Conservation (phyloP, 2,329 filamentous ascomycete species). For the Cladosporium sphaerospermum region DNA sequence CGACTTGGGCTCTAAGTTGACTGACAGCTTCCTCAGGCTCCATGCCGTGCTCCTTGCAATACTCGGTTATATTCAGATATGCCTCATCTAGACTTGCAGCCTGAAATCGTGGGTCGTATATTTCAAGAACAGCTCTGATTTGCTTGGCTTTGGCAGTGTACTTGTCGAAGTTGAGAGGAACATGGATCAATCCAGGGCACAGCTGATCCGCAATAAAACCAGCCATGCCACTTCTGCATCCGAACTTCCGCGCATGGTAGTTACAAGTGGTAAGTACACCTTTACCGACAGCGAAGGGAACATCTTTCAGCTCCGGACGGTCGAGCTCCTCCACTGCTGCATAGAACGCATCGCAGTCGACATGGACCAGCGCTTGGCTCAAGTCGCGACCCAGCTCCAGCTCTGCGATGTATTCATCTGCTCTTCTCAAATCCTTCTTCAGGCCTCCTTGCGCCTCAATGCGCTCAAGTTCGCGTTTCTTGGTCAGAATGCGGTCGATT, state of each 20-base stretch:
- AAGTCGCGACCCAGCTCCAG: conserved; percentile 75
- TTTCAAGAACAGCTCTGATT: conserved; percentile 70
- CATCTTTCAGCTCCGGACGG: conserved; percentile 72
- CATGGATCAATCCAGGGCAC: conserved; percentile 74
- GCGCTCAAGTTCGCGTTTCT: conserved; percentile 68
- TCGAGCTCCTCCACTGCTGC: conserved; percentile 77
- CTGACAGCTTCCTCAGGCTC: conserved; percentile 66
- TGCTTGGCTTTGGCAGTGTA: conserved; percentile 87
- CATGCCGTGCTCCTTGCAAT: conserved; percentile 64
- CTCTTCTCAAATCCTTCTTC: conserved; percentile 63
- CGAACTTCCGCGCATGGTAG: conserved; percentile 83
- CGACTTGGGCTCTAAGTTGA: conserved; percentile 70
- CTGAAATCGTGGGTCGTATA: conserved; percentile 89
- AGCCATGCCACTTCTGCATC: conserved; percentile 91
- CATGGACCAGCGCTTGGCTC: conserved; percentile 77
- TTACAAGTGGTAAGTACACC: conserved; percentile 70
- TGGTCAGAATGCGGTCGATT: conserved; percentile 70
- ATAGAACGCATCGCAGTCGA: conserved; percentile 97
- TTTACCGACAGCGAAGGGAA: conserved; percentile 86
- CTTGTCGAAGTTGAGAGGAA: conserved; percentile 84
- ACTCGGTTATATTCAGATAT: conserved; percentile 86
- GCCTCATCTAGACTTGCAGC: conserved; percentile 94
- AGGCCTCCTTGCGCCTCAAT: conserved; percentile 54
- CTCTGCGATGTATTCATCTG: conserved; percentile 73
- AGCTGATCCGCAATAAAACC: conserved; percentile 91